These are phyloP conservation scores for Sungouiella blattae DNA, from an alignment of 805 yeast genomes.

Conservation along the genomic window DNA sequence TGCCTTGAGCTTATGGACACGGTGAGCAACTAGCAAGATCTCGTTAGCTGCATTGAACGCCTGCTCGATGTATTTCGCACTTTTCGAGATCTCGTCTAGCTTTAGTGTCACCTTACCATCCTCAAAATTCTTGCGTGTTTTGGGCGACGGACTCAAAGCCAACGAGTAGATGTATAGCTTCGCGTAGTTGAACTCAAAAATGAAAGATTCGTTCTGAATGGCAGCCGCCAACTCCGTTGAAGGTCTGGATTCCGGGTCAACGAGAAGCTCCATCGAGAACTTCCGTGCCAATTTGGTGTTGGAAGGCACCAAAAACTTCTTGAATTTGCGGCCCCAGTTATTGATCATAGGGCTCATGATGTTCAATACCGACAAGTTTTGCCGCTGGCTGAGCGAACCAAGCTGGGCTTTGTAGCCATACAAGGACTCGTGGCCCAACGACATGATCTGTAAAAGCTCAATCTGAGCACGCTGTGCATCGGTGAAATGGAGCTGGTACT, in stretches of 20 bases:
- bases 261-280: too few relatives aligned
- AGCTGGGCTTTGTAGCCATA: conserved; percentile 63
- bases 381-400: conserved; percentile 52
- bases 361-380: conserved; percentile 66
- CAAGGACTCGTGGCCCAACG: conserved; percentile 79
- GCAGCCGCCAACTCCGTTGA: conserved; percentile 30
- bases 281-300: conserved; percentile 36
- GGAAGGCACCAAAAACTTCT: conserved; percentile 49
- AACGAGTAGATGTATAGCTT: conserved; percentile 80
- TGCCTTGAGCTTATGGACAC: conserved; percentile 63
- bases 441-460: conserved; percentile 72
- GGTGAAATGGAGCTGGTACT: conserved; percentile 49
- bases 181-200: conserved; percentile 82
- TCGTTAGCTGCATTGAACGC: conserved; percentile 86
- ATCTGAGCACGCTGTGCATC: conserved; percentile 69
- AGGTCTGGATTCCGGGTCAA: too few relatives aligned
- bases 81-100: conserved; percentile 65
- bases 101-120: conserved; percentile 33
- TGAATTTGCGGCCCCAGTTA: conserved; percentile 70
- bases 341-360: conserved; percentile 74
- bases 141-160: conserved; percentile 53
- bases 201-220: conserved; percentile 65
- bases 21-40: conserved; percentile 62
- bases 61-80: conserved; percentile 73
- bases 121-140: conserved; percentile 10